Base-by-base conservation (phyloP, 257 asterid genomes). In the Lantana camara region DNA sequence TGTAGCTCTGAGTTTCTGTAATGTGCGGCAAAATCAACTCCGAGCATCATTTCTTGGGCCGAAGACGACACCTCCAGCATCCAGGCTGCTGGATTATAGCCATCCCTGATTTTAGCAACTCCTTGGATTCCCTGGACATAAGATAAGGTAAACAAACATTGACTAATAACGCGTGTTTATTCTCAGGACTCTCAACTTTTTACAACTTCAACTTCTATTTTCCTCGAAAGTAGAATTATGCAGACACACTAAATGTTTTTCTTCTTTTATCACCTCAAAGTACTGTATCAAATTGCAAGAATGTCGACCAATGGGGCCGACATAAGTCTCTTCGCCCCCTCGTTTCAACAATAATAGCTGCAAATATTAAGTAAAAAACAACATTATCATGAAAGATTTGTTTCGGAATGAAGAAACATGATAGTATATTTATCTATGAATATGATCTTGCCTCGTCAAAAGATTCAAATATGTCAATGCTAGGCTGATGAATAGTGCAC, bases 401-500 rank as follows among this genome's bases (percentile, higher is more conserved):
- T n/a, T n/a, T n/a, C n/a, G n/a, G n/a, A 27, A 3, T 5, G 5
- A 24, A 24, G 5, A 15, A 22, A 24, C n/a, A 21, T 12, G 56
- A n/a, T 12, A 34, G 41, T 21, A n/a, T n/a, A n/a, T 13, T 8
- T 29, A n/a, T 56, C 11, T 22, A 21, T n/a, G 10, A 19, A 32
- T 14, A 48, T 9, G 8, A 19, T 63, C 70, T 35, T 42, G 32
- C 93, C 89, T 83, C 90, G 20, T 85, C 93, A 23, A 82, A 85
- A 22, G 93, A 72, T 64, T 85, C 93, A 24, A 83, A 85, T 44
- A 85, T 83, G 77, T 81, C 90, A 12, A 84, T 81, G 75, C 90
- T 84, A 21, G 91, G 91, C 70, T 84, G 91, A 60, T 84, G 91
- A 51, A 81, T 84, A 42, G 91, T 84, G 83, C 91, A 84, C 44